These are phyloP conservation scores for Bipolaris oryzae DNA, from an alignment of 2,329 filamentous ascomycete species.

Conservation along the genomic window DNA sequence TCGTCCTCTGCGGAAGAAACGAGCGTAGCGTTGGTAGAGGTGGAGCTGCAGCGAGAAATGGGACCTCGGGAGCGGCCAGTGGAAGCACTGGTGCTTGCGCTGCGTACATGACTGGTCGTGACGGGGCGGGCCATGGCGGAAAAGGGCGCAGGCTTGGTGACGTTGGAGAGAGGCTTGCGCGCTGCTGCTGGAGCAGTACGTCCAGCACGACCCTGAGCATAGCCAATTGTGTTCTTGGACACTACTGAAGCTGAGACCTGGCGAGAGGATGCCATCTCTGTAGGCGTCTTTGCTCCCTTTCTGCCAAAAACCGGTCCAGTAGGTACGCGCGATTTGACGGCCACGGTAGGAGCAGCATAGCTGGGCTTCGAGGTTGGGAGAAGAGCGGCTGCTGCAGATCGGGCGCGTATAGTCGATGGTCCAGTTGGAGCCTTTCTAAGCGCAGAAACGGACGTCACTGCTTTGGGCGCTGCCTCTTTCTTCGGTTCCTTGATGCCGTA, in stretches of 20 bases:
- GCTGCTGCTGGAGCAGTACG: slow-evolving; percentile 50
- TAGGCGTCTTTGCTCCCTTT: slow-evolving; percentile 47
- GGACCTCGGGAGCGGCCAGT: slow-evolving; percentile 21
- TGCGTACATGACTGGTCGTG: slow-evolving; percentile 25
- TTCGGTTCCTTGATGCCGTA: slow-evolving; percentile 35
- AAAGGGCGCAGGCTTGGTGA: slow-evolving; percentile 40
- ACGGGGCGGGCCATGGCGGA: slow-evolving; percentile 32
- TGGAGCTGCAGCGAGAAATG: slow-evolving; percentile 45
- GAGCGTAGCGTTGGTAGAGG: slow-evolving; percentile 39
- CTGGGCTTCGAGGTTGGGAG: slow-evolving; percentile 42
- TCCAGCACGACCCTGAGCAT: slow-evolving; percentile 73
- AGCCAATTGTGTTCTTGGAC: slow-evolving; percentile 83
- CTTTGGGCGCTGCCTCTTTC: slow-evolving; percentile 35
- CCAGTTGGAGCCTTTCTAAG: slow-evolving; percentile 32
- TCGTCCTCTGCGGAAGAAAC: slow-evolving; percentile 31
- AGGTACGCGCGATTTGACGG: slow-evolving; percentile 49
- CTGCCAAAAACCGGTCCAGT: slow-evolving; percentile 46
- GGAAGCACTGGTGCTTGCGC: slow-evolving; percentile 15
- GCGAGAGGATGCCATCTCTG: slow-evolving; percentile 60
- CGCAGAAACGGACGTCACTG: slow-evolving; percentile 4
- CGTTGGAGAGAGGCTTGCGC: slow-evolving; percentile 47
- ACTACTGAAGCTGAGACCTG: slow-evolving; percentile 67
- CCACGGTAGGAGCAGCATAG: slow-evolving; percentile 49
- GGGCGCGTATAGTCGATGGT: slow-evolving; percentile 62
- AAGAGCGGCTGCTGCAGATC: slow-evolving; percentile 55